These are phyloP conservation scores for Yamadazyma nakazawae DNA, from an alignment of 805 yeast genomes.

Conservation along the genomic window DNA sequence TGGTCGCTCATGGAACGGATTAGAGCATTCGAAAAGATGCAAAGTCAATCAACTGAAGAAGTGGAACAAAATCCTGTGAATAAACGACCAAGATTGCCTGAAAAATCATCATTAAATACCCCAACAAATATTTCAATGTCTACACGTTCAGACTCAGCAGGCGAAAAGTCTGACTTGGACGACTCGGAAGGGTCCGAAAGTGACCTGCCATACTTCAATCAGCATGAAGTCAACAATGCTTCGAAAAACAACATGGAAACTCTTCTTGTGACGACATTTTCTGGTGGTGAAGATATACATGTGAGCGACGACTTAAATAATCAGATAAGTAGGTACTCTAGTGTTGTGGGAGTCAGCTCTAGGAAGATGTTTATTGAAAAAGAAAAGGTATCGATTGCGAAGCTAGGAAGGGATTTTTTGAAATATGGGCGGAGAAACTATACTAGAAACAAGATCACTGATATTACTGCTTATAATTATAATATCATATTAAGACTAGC, in stretches of 20 bases:
- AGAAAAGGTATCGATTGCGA: slow-evolving; percentile 12
- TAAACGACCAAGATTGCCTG: background rate
- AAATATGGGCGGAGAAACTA: slow-evolving; percentile 11
- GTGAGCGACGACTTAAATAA: slow-evolving; percentile 11
- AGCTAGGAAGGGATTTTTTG: slow-evolving; percentile 12
- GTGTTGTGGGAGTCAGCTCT: slow-evolving; percentile 3
- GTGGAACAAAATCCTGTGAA: background rate
- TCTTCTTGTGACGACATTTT: slow-evolving; percentile 4
- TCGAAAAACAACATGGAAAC: slow-evolving; percentile 4
- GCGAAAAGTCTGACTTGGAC: background rate
- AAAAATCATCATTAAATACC: background rate
- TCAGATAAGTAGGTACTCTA: slow-evolving; percentile 9
- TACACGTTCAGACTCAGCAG: background rate
- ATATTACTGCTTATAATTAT: slow-evolving; percentile 12
- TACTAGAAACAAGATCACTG: slow-evolving; percentile 7
- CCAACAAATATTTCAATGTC: background rate
- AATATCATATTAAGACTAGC: slow-evolving; percentile 8
- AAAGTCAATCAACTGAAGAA: background rate
- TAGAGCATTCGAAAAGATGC: background rate
- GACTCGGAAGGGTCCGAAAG: background rate
- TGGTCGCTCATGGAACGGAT: slow-evolving; percentile 3
- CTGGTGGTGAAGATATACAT: background rate
- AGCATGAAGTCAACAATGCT: slow-evolving; percentile 1
- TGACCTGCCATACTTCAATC: slow-evolving; percentile 1
- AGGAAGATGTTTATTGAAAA: slow-evolving; percentile 12